phyloP scores from a whole-genome alignment of 108 stramenopile species.

The Cylindrotheca fusiformis region DNA sequence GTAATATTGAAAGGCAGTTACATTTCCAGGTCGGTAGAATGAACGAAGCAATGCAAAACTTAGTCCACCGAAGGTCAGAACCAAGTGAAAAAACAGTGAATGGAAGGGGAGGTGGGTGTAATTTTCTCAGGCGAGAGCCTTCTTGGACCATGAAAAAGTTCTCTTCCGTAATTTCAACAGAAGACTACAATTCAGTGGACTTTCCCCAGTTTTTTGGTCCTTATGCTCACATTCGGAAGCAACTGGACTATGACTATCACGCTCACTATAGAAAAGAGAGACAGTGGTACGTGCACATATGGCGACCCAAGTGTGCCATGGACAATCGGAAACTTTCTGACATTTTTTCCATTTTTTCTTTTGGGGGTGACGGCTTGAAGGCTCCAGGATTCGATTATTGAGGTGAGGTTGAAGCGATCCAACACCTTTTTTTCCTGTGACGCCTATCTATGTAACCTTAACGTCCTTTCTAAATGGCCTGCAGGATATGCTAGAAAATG shows the following conservation, averaged over 20 bases:
- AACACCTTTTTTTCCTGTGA: neutral
- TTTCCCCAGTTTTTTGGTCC: conserved; percentile 48
- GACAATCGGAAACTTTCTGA: too few relatives aligned
- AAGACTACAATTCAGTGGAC: conserved; percentile 25
- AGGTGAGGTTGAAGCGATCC: conserved; percentile 11
- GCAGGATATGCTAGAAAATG: conserved; percentile 10
- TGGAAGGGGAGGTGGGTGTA: too few relatives aligned
- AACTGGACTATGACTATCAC: conserved; percentile 45
- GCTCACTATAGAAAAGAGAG: conserved; percentile 61
- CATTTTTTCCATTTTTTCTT: too few relatives aligned
- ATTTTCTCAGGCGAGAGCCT: neutral
- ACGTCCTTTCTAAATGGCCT: neutral
- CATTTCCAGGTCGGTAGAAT: too few relatives aligned
- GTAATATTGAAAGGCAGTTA: too few relatives aligned
- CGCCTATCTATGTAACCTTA: too few relatives aligned
- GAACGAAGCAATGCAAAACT: too few relatives aligned
- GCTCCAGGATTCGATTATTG: conserved; percentile 83
- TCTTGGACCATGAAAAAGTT: conserved; percentile 17
- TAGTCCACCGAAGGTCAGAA: too few relatives aligned
- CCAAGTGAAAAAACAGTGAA: too few relatives aligned
- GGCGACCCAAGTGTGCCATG: too few relatives aligned
- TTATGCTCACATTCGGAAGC: conserved; percentile 52
- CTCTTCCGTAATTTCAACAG: conserved; percentile 24
- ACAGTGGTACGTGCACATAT: conserved; percentile 54
- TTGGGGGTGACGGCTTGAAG: too few relatives aligned